Evolutionary conservation across 345 rosid species (phyloP).

Genomic region (Euphorbia tirucalli): DNA sequence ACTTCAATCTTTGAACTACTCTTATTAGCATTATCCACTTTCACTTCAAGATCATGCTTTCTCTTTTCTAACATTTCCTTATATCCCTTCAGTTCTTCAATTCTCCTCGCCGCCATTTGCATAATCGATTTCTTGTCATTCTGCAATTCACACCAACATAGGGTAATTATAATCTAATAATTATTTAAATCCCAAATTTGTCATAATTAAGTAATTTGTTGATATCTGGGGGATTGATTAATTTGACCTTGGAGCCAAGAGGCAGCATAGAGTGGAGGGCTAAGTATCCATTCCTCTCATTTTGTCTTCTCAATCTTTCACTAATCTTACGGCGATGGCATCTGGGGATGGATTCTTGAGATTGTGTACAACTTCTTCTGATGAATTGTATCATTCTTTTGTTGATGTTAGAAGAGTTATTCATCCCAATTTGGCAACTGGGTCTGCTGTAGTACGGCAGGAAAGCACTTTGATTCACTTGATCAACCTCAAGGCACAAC

Average conservation of each 20-base stretch:
- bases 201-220: too few species aligned
- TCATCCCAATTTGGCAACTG: background rate
- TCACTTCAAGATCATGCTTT: slow-evolving; percentile 29
- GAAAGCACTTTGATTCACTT: slow-evolving; percentile 41
- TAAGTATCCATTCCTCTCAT: slow-evolving; percentile 51
- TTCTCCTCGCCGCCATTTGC: slow-evolving; percentile 34
- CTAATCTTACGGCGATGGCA: slow-evolving; percentile 51
- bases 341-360: slow-evolving; percentile 32
- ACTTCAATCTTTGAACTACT: slow-evolving; percentile 38
- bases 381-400: slow-evolving; percentile 50
- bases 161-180: too few species aligned
- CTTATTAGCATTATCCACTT: slow-evolving; percentile 5
- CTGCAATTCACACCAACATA: too few species aligned
- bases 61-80: slow-evolving; percentile 44
- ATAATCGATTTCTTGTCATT: slow-evolving; percentile 57
- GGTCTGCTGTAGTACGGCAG: slow-evolving; percentile 29
- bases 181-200: too few species aligned
- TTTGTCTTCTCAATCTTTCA: slow-evolving; percentile 69
- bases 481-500: slow-evolving; percentile 29
- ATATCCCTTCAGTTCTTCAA: slow-evolving; percentile 38
- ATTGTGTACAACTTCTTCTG: slow-evolving; percentile 26
- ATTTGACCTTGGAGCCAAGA: slow-evolving; percentile 60
- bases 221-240: too few species aligned
- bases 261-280: slow-evolving; percentile 59
- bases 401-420: slow-evolving; percentile 36